phyloP scores from a whole-genome alignment of 148 eudicot species.

The Tetragonia tetragonoides region DNA sequence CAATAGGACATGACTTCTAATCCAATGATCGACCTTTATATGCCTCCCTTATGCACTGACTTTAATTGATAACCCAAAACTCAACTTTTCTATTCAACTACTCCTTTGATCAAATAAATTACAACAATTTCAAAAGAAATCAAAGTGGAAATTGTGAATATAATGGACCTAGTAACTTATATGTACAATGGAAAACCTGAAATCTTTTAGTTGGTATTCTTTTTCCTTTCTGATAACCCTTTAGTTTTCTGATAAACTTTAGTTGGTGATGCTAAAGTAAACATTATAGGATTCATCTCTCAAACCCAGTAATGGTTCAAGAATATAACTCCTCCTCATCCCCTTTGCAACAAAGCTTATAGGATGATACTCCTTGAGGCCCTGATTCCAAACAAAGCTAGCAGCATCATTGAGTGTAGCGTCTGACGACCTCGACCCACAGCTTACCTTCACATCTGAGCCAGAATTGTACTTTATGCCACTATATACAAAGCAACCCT shows the following conservation, averaged over 20 bases:
- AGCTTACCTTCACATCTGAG: constrained; percentile 42
- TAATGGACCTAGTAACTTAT: neutral
- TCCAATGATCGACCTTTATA: no score
- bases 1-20: no score
- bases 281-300: constrained; percentile 76
- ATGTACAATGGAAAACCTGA: neutral
- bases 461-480: constrained; percentile 20
- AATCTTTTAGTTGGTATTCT: no score
- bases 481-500: constrained; percentile 67
- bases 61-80: no score
- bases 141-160: neutral
- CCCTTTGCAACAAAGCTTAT: constrained; percentile 86
- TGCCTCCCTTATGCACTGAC: no score
- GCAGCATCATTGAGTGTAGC: constrained; percentile 33
- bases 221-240: no score
- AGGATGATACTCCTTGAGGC: constrained; percentile 61
- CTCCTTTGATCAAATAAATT: neutral
- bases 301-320: constrained; percentile 63
- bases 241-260: neutral
- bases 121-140: neutral
- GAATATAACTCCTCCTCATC: constrained; percentile 53
- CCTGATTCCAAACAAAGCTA: constrained; percentile 52
- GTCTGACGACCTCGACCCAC: constrained; percentile 32
- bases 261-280: constrained; percentile 53
- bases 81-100: no score